These are phyloP conservation scores for Glarea lozoyensis DNA, from an alignment of 495 filamentous ascomycete species.

Conservation along the genomic window DNA sequence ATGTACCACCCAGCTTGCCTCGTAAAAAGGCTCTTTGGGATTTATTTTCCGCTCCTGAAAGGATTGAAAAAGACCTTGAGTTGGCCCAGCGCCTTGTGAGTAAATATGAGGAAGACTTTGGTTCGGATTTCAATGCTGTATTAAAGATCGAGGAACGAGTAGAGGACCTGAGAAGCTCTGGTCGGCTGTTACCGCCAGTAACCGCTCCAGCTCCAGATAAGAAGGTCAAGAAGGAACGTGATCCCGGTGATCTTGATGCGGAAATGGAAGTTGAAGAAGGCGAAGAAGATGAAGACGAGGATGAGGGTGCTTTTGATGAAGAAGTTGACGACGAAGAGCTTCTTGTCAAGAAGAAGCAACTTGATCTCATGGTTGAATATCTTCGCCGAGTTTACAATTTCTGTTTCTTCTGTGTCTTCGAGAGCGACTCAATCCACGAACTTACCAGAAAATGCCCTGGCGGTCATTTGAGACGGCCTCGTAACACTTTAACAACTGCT, in stretches of 20 bases:
- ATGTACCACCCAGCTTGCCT: constrained; percentile 75
- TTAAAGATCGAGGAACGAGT: constrained; percentile 78
- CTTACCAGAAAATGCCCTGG: constrained; percentile 92
- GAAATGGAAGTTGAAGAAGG: constrained; percentile 52
- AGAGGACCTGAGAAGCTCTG: constrained; percentile 63
- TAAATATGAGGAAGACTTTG: constrained; percentile 77
- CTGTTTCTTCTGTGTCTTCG: constrained; percentile 99
- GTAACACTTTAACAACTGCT: constrained; percentile 68
- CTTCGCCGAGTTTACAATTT: constrained; percentile 94
- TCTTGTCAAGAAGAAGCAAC: constrained; percentile 88
- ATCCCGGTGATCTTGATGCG: constrained; percentile 56
- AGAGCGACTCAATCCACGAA: constrained; percentile 94
- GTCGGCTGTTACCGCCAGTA: constrained; percentile 61
- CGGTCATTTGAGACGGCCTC: constrained; percentile 86
- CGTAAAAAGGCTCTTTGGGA: constrained; percentile 98
- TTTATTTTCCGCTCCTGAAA: constrained; percentile 82
- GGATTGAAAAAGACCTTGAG: constrained; percentile 76
- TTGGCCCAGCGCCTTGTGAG: constrained; percentile 65
- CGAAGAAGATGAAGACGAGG: constrained; percentile 64
- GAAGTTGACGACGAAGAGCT: constrained; percentile 84
- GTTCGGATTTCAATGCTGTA: constrained; percentile 59
- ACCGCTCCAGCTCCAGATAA: constrained; percentile 43
- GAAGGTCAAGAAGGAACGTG: constrained; percentile 47
- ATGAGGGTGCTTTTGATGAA: constrained; percentile 63
- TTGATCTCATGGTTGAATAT: constrained; percentile 94